Conservation (phyloP, 2,329 filamentous ascomycete species). For the Monosporascus sp. region DNA sequence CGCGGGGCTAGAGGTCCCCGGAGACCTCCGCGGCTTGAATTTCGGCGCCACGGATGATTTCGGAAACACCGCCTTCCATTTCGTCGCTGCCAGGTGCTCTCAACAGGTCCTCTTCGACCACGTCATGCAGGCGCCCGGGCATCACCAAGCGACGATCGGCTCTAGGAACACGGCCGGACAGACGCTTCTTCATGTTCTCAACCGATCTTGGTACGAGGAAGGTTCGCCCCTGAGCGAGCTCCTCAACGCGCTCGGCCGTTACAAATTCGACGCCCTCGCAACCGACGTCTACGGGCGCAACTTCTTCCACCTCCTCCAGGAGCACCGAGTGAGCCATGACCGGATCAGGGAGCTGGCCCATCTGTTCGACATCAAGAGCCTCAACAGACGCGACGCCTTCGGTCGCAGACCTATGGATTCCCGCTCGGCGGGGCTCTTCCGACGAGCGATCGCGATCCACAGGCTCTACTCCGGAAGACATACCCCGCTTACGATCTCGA, state of each 20-base stretch:
- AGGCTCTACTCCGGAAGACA: constrained; percentile 1
- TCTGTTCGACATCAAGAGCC: constrained; percentile 23
- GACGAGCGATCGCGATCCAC: background rate
- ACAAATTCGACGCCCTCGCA: constrained; percentile 19
- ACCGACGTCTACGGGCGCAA: constrained; percentile 26
- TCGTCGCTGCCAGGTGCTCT: constrained; percentile 14
- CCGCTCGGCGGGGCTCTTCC: constrained; percentile 3
- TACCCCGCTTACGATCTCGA: constrained; percentile 16
- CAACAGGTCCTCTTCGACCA: constrained; percentile 15
- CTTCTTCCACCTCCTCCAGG: constrained; percentile 29
- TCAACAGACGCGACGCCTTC: constrained; percentile 46
- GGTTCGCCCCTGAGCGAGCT: constrained; percentile 16
- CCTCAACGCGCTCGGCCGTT: constrained; percentile 12
- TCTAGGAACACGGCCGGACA: constrained; percentile 24
- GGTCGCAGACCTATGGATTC: constrained; percentile 19
- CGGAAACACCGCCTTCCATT: constrained; percentile 48
- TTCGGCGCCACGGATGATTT: constrained; percentile 40
- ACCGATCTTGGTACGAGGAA: constrained; percentile 23
- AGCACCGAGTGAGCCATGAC: constrained; percentile 8
- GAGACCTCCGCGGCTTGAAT: constrained; percentile 21
- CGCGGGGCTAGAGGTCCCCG: constrained; percentile 19
- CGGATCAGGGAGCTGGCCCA: constrained; percentile 13
- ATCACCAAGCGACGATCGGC: constrained; percentile 20
- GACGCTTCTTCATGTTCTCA: constrained; percentile 28
- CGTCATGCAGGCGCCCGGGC: constrained; percentile 9